phyloP scores from a whole-genome alignment of 2,329 filamentous ascomycete genomes.

The Venturia nashicola region DNA sequence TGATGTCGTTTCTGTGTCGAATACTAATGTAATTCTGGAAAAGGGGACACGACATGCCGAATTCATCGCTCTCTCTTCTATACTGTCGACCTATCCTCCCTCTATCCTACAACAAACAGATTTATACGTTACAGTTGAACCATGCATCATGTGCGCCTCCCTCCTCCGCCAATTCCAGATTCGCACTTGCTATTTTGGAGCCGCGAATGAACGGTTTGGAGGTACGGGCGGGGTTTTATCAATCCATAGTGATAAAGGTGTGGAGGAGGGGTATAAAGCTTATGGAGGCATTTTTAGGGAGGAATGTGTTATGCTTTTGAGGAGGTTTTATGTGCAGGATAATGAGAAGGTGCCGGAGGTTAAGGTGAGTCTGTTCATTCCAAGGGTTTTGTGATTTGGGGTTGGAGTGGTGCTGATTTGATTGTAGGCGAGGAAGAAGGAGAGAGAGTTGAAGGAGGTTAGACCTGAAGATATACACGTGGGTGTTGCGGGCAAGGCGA shows the following conservation, averaged over 20 bases:
- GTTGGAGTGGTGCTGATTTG: not conserved
- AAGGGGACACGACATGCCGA: constrained; percentile 90
- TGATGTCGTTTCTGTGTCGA: too few species aligned
- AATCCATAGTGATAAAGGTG: constrained; percentile 62
- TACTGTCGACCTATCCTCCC: constrained; percentile 51
- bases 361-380: not conserved
- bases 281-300: constrained; percentile 81
- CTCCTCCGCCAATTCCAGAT: constrained; percentile 80
- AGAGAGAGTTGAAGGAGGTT: constrained; percentile 1
- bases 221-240: constrained; percentile 89
- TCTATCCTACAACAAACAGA: constrained; percentile 60
- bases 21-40: constrained; percentile 16
- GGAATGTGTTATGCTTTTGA: constrained; percentile 82
- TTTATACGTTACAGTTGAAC: constrained; percentile 95
- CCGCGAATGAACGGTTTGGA: constrained; percentile 91
- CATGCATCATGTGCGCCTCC: constrained; percentile 97
- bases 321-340: constrained; percentile 95
- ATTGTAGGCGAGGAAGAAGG: not conserved
- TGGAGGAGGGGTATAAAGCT: constrained; percentile 69
- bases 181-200: constrained; percentile 85
- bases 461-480: not conserved
- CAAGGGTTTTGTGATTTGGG: not conserved
- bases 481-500: not conserved
- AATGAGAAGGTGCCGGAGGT: constrained; percentile 64
- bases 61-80: constrained; percentile 69